Percentiles rank a stretch among this genome's conserved stretches.
These are phyloP conservation scores for Penicillium sp. DNA, from an alignment of 2,329 filamentous ascomycete species.

Conservation along the genomic window DNA sequence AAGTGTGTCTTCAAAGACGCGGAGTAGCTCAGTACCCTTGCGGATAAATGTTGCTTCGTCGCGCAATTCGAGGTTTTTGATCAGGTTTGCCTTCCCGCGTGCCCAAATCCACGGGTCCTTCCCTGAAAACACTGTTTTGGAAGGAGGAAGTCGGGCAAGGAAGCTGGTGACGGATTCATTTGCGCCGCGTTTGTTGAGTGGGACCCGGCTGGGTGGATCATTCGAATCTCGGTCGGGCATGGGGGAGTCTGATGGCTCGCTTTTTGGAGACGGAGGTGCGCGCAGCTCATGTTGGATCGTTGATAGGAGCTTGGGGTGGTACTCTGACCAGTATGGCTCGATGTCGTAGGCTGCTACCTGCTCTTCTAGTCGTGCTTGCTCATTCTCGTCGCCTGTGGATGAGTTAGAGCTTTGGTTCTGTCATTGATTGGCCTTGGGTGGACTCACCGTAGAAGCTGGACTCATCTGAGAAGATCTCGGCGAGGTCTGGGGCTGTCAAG, in stretches of 20 bases:
- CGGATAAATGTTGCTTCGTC: conserved; percentile 53
- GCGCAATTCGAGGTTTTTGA: conserved; percentile 32
- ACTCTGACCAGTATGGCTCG: conserved; percentile 50
- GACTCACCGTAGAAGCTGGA: conserved; percentile 47
- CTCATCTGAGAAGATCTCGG: conserved; percentile 42
- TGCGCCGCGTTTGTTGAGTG: conserved; percentile 32
- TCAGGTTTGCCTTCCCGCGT: conserved; percentile 56
- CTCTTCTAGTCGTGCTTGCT: conserved; percentile 50
- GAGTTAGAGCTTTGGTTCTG: background rate
- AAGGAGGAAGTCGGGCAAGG: conserved; percentile 66
- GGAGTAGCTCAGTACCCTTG: conserved; percentile 57
- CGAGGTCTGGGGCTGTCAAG: background rate
- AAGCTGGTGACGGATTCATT: conserved; percentile 66
- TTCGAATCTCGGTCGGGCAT: background rate
- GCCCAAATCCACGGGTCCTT: conserved; percentile 71
- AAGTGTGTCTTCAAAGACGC: conserved; percentile 48
- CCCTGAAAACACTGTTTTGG: conserved; percentile 53
- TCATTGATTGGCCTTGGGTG: background rate
- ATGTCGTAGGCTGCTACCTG: conserved; percentile 55
- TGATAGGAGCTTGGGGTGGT: conserved; percentile 31
- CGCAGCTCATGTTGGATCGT: conserved; percentile 30
- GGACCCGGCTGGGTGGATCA: background rate
- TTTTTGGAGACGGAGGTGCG: background rate
- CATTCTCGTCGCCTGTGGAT: conserved; percentile 55
- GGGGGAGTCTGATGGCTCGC: background rate